Base-by-base conservation (phyloP, 192 early-diverging fungal genomes). In the Backusella circina region DNA sequence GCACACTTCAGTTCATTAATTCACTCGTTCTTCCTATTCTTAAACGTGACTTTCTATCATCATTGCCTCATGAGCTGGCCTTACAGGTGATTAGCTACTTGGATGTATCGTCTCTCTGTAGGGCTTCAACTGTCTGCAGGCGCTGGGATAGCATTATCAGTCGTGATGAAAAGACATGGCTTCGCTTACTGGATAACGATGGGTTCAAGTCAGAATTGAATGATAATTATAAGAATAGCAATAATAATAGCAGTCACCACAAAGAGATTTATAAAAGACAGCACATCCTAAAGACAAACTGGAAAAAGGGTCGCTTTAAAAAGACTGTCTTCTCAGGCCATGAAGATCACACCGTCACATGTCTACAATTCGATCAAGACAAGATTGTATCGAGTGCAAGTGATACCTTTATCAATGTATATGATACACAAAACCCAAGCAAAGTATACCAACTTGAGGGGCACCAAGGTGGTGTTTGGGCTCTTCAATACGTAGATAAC, bases 381-480 rank as follows among this genome's bases (percentile, higher is more conserved):
- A 95, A 98, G 82, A 95, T 99, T 30, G 91, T 99, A 18, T 94
- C 94, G 10, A 97, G 97, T 6, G 90, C 94, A 13, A 97, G 98
- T 82, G 96, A 97, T 54, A 90, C 94, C 67, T 90, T 91, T 26
- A 98, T 99, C 33, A 93, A 95, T 78, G 94, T 99, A 32, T 99
- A 97, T 73, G 93, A 96, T 73, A 94, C 94, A 15, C 80, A 79
- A 2, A 41, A 70, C 13, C 69, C 69, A 5, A 28, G 12, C 0
- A 37, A 37, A 0, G 21, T 70, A 15, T 38, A 70, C 3, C 37
- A 47, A 32, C 86, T 99, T 28, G 85, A 85, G 31, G 97, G 97
- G 21, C 93, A 96, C 72, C 94, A 95, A 38, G 97, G 97, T 47
- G 98, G 98, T 67, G 97, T 99, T 7, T 99, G 98, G 98, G 97